Percentiles rank a stretch among this genome's conserved stretches.
Evolutionary conservation across 306 rosid genomes (phyloP).

Genomic region (Rubus idaeus): DNA sequence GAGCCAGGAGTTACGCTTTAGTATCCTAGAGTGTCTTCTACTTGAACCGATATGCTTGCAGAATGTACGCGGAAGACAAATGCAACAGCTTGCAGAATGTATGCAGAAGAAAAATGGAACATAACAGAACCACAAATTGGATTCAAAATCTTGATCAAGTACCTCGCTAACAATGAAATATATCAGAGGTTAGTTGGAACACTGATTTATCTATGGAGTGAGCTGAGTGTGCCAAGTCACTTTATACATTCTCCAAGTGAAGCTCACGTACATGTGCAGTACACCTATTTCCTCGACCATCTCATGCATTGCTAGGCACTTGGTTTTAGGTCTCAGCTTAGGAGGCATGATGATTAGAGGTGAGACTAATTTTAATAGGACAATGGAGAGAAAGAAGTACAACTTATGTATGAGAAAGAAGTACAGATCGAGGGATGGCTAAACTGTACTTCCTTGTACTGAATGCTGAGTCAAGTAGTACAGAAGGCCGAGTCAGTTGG

Average conservation of each 20-base stretch:
- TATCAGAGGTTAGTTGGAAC: background rate
- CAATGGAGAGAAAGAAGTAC: too few species aligned
- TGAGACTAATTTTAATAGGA: too few species aligned
- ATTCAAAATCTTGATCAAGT: background rate
- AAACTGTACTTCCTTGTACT: too few species aligned
- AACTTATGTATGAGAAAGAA: too few species aligned
- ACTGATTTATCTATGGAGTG: background rate
- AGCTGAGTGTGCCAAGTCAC: background rate
- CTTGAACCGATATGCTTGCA: background rate
- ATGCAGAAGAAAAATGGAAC: background rate
- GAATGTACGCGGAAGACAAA: background rate
- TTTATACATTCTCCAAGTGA: background rate
- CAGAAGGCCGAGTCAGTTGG: too few species aligned
- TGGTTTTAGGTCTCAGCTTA: background rate
- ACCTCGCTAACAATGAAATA: background rate
- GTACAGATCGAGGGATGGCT: too few species aligned
- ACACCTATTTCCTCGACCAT: background rate
- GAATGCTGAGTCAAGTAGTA: too few species aligned
- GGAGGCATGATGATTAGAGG: too few species aligned
- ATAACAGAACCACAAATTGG: background rate
- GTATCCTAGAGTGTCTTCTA: background rate
- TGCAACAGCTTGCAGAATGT: background rate
- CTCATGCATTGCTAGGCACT: background rate
- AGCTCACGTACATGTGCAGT: background rate
- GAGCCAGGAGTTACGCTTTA: background rate